Evolutionary conservation across 2,329 filamentous ascomycete genomes (phyloP).

Genomic region (Pyrenochaeta sp.): DNA sequence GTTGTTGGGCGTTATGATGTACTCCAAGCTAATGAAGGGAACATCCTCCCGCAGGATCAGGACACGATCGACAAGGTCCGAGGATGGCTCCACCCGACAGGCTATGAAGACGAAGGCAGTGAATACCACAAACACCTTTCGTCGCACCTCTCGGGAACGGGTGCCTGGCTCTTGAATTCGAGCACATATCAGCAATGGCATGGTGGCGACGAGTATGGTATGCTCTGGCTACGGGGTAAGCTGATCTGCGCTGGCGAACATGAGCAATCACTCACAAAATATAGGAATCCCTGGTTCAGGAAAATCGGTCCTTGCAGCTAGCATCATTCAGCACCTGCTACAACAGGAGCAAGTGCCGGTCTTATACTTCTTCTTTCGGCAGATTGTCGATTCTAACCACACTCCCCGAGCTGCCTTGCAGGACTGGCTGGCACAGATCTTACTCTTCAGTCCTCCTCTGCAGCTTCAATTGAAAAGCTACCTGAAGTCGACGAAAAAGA

Average conservation of each 20-base stretch:
- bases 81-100: constrained; percentile 23
- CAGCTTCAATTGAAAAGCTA: constrained; percentile 25
- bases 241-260: too few species aligned
- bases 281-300: constrained; percentile 52
- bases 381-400: constrained; percentile 46
- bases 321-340: constrained; percentile 17
- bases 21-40: constrained; percentile 42
- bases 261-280: too few species aligned
- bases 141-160: constrained; percentile 20
- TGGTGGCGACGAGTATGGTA: constrained; percentile 9
- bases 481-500: background rate
- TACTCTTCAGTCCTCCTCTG: constrained; percentile 34
- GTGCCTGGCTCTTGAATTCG: constrained; percentile 14
- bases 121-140: constrained; percentile 25
- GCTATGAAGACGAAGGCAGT: constrained; percentile 14
- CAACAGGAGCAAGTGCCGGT: constrained; percentile 23
- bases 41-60: constrained; percentile 39
- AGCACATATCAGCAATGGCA: constrained; percentile 16
- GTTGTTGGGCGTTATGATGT: constrained; percentile 37
- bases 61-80: constrained; percentile 20
- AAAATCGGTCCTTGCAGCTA: constrained; percentile 45
- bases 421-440: constrained; percentile 45
- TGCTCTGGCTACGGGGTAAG: constrained; percentile 41
- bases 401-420: constrained; percentile 32
- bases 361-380: constrained; percentile 50